Percentiles rank a stretch among this genome's conserved stretches.
Evolutionary conservation across 2,329 filamentous ascomycete genomes (phyloP).

Genomic region (Penicillium sp.): DNA sequence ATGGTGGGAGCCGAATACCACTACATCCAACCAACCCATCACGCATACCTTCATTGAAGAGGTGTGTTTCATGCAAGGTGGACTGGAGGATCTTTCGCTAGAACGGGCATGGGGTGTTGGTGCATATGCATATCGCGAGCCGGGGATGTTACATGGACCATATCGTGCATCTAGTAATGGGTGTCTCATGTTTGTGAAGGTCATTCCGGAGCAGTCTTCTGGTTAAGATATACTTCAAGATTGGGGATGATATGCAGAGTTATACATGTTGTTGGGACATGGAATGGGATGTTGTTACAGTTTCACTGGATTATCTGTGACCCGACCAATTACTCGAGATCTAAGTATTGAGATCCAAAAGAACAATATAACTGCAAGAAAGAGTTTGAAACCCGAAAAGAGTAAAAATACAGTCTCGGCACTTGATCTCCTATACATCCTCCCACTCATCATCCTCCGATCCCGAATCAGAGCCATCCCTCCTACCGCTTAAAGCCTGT

Average conservation of each 20-base stretch:
- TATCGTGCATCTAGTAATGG: constrained; percentile 35
- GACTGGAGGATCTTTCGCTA: constrained; percentile 35
- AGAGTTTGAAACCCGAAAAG: neutral
- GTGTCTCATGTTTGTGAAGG: constrained; percentile 37
- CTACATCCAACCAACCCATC: constrained; percentile 28
- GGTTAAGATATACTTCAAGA: neutral
- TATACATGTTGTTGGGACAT: too few species aligned
- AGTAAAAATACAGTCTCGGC: neutral
- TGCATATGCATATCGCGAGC: constrained; percentile 43
- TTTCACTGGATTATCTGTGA: too few species aligned
- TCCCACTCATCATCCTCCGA: neutral
- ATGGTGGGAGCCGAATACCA: constrained; percentile 38
- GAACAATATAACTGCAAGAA: too few species aligned
- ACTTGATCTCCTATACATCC: neutral
- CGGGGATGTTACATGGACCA: constrained; percentile 44
- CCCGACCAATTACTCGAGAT: too few species aligned
- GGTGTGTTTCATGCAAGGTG: constrained; percentile 40
- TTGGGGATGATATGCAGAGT: too few species aligned
- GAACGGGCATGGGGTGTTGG: constrained; percentile 34
- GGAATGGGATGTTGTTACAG: too few species aligned
- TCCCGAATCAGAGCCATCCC: neutral
- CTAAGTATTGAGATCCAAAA: too few species aligned
- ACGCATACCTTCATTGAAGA: constrained; percentile 43
- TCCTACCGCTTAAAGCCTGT: neutral
- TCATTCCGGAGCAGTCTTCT: neutral